phyloP scores from a whole-genome alignment of 1,284 basidiomycete species.

The Meira miltonrushii region DNA sequence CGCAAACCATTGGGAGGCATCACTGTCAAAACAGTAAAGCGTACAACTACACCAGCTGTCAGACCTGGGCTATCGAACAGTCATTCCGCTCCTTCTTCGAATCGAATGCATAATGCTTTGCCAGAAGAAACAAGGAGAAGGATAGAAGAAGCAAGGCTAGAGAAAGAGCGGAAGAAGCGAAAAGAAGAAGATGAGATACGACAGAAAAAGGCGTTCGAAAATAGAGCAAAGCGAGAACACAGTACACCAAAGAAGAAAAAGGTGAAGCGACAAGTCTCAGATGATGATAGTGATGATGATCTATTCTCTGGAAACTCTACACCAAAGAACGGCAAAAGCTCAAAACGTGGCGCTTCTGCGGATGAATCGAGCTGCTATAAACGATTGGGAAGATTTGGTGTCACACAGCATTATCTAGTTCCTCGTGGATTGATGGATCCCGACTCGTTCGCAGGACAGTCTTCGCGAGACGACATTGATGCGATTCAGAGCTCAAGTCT shows the following conservation, averaged over 20 bases:
- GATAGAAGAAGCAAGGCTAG: constrained; percentile 6
- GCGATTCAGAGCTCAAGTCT: neutral
- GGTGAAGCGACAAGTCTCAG: neutral
- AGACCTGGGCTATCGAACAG: neutral
- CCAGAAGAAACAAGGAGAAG: constrained; percentile 3
- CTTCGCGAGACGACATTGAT: neutral
- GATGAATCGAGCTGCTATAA: neutral
- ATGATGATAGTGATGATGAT: constrained; percentile 9
- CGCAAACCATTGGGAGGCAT: neutral
- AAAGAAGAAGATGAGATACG: neutral
- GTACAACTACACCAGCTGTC: neutral
- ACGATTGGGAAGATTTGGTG: constrained; percentile 7
- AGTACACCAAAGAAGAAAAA: neutral
- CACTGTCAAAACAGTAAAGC: constrained; percentile 4
- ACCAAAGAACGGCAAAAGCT: constrained; percentile 1
- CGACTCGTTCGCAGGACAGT: neutral
- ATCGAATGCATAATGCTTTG: constrained; percentile 1
- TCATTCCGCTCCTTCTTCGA: neutral
- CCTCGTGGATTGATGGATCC: neutral
- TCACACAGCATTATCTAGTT: constrained; percentile 4
- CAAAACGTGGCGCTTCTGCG: neutral
- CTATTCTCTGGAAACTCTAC: neutral
- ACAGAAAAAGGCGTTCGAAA: neutral
- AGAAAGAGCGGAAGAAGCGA: constrained; percentile 1
- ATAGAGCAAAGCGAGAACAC: neutral